phyloP scores from a whole-genome alignment of 352 stramenopile species.

The Pythium aristosporum region DNA sequence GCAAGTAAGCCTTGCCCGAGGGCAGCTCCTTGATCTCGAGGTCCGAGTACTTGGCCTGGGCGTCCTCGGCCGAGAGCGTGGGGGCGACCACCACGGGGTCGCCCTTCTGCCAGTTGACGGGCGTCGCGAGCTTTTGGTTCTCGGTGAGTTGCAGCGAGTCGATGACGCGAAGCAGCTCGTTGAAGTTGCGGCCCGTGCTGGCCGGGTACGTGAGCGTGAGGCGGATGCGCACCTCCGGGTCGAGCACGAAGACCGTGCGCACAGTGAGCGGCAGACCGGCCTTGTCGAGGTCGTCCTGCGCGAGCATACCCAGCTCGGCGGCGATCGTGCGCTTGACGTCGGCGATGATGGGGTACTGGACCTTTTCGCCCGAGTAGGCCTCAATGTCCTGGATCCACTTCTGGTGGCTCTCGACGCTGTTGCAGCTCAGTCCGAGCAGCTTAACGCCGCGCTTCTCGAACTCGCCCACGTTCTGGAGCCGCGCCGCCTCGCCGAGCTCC shows the following conservation, averaged over 20 bases:
- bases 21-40: conserved; percentile 60
- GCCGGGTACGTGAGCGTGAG: conserved; percentile 91
- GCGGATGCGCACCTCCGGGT: conserved; percentile 88
- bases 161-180: conserved; percentile 90
- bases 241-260: conserved; percentile 91
- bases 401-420: conserved; percentile 68
- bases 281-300: conserved; percentile 75
- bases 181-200: conserved; percentile 91
- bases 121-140: conserved; percentile 49
- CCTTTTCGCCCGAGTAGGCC: conserved; percentile 55
- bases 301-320: conserved; percentile 86
- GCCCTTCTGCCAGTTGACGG: conserved; percentile 74
- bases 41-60: conserved; percentile 63
- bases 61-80: conserved; percentile 53
- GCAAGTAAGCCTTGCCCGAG: conserved; percentile 73
- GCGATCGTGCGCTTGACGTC: conserved; percentile 81
- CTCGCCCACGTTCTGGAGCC: conserved; percentile 75
- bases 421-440: conserved; percentile 79
- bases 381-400: conserved; percentile 88
- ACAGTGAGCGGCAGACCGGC: conserved; percentile 86
- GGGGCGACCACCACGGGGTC: conserved; percentile 66
- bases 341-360: conserved; percentile 92
- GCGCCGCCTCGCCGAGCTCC: conserved; percentile 86
- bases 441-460: conserved; percentile 81
- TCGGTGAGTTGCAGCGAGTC: conserved; percentile 87